Base-by-base conservation (phyloP, 257 asterid species). In the Salvia hispanica region DNA sequence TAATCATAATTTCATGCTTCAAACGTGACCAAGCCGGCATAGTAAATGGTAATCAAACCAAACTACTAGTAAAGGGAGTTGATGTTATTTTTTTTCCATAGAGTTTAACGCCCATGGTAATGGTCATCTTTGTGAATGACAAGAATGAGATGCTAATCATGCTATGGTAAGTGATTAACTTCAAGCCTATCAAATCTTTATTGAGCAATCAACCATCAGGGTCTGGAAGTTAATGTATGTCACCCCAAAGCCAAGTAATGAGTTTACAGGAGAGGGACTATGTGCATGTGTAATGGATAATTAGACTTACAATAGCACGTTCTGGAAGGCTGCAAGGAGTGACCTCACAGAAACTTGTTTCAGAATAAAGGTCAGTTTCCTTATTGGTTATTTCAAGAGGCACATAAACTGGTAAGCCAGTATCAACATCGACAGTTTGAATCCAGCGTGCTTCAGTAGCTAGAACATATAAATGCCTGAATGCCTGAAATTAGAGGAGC, bases 361-460 rank as follows among this genome's bases (percentile, higher is more conserved):
- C 95, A 12, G 86, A 78, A 73, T 88, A 86, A 43, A 85, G 80
- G 51, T 88, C 92, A 47, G 96, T 90, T 85, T 93, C 99, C 61
- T 75, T 78, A 59, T 77, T 78, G 54, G 97, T 91, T 75, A 93
- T 82, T 80, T 93, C 97, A 54, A 90, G 86, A 76, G 99, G 99
- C 64, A 84, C 96, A 66, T 93, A 93, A 70, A 85, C 96, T 57
- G 99, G 97, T 81, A 93, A 82, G 67, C 92, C 88, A 31, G 96
- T 84, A 84, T 93, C 97, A 62, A 90, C 97, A 66, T 93, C 99
- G 74, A 93, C 86, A 60, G 99, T 93, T 72, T 93, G 99, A 83
- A 93, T 80, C 92, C 97, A 91, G 31, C 99, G 96, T 73, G 95
- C 97, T 88, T 93, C 99, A 39, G 96, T 85, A 63, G 97, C 97